phyloP scores from a whole-genome alignment of 352 stramenopile species.

The Phytophthora crassamura region DNA sequence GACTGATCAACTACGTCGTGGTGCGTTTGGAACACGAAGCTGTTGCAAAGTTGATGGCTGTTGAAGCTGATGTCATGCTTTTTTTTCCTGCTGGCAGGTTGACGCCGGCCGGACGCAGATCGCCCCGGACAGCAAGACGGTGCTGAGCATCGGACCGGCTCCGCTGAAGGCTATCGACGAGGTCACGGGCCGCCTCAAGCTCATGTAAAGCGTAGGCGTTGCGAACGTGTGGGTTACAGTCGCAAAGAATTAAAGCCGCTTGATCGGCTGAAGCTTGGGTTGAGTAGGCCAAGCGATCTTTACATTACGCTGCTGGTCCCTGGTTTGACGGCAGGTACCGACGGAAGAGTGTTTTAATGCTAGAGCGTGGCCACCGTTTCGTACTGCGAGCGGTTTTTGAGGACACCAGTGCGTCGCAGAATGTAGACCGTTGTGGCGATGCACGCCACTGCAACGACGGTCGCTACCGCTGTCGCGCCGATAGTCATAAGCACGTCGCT shows the following conservation, averaged over 20 bases:
- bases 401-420: constrained; percentile 45
- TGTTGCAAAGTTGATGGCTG: not conserved
- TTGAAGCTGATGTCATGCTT: constrained; percentile 8
- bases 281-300: not conserved
- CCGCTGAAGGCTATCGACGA: constrained; percentile 72
- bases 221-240: not conserved
- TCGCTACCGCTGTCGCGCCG: constrained; percentile 53
- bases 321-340: constrained; percentile 17
- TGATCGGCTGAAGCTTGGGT: not conserved
- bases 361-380: constrained; percentile 67
- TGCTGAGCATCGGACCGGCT: constrained; percentile 81
- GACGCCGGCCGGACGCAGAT: constrained; percentile 89
- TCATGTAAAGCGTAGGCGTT: constrained; percentile 60
- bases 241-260: not conserved
- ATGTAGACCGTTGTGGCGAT: constrained; percentile 44
- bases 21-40: constrained; percentile 39
- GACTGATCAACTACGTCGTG: constrained; percentile 85
- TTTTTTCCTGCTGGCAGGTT: constrained; percentile 41
- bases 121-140: constrained; percentile 84
- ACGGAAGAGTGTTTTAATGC: not conserved
- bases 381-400: constrained; percentile 50
- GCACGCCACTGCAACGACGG: constrained; percentile 38
- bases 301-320: constrained; percentile 5
- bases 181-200: constrained; percentile 85
- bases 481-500: constrained; percentile 55